Evolutionary conservation across 83 land plant genomes (phyloP), one percentile per base, ranked within the genome.

Genomic region (Thuja plicata): DNA sequence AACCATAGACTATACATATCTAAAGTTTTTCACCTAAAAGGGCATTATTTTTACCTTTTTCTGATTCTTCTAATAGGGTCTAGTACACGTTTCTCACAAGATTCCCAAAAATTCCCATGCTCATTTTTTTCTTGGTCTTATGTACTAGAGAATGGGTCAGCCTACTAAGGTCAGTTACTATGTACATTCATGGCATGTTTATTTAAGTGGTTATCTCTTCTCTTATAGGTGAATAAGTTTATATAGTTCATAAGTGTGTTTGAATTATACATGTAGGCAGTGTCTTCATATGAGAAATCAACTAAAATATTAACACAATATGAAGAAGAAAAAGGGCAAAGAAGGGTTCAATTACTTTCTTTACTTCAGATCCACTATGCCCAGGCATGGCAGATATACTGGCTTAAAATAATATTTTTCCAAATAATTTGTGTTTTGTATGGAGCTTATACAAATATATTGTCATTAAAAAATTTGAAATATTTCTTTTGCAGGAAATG

Each of bases 61-160:
- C n/a, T 55, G 41, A 12, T 86, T 19, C 30, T 37, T 50, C 27
- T 91, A 34, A 13, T 83, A 97, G 99, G 98, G 96, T 30, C 90
- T 97, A 80, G 91, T 95, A 10, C 96, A 96, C 91, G 97, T 95
- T 15, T 93, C 95, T 81, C 90, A 97, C 38, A 97, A 96, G 92
- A 92, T 94, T 90, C 99, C 98, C 50, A 97, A 96, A 88, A 97
- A 97, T 96, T 95, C 96, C 34, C 97, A 97, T 89, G 96, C 95
- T 71, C 96, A 97, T 91, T 97, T 94, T 90, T 79, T 93, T 21
- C 93, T 97, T 86, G 99, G 99, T 46, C 88, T 97, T 35, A 96
- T 97, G 96, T 93, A 97, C 86, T 97, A 97, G 80, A 97, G 97
- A 43, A 86, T 92, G 87, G 94, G 94, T 73, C 99, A 97, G 87